Base-by-base conservation (phyloP, 2,329 filamentous ascomycete species). In the Colletotrichum tofieldiae region DNA sequence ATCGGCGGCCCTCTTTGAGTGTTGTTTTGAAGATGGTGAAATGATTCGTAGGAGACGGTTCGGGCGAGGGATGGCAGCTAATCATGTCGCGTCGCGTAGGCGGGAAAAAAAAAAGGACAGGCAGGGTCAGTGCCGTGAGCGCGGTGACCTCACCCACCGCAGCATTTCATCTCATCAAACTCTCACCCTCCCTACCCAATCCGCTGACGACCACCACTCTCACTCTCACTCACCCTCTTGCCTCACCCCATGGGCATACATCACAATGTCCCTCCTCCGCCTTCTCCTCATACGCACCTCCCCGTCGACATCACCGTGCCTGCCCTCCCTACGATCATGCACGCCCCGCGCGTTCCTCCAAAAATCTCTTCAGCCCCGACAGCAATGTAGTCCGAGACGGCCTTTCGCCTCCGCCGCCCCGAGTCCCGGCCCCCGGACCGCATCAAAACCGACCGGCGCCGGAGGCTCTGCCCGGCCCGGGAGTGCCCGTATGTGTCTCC, bases 141-240 rank as follows among this genome's bases (percentile, higher is more conserved):
- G 62, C 55, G 56, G 67, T 73, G 61, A 67, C 71, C 71, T 70
- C 69, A 72, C 39, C 54, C 55, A 5, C 54, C 47, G 16, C 56
- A 18, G 23, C 39, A 55, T 61, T 60, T 65, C 41, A 71, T 71
- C 67, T 71, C 60, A 71, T 51, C 70, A 54, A 59, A 37, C 47
- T 63, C 58, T 59, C 39, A 60, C 37, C 51, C 35, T 66, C 23
- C 45, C 32, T 55, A 52, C 45, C 39, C 26, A 18, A 43, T 41
- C 59, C 65, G 16, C n/a, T 23, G 12, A 58, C 35, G 32, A 59
- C 58, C 26, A 71, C 54, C 60, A 32, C 54, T 59, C 51, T 51
- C 37, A 54, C 23, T 64, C 23, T 39, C 16, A 45, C 45, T 37
- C 67, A 16, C 55, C 18, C 20, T 49, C 14, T 16, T n/a, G 1